Percentiles rank a stretch among this genome's conserved stretches.
These are phyloP conservation scores for Aspergillus taichungensis DNA, from an alignment of 495 filamentous ascomycete species.

Conservation along the genomic window DNA sequence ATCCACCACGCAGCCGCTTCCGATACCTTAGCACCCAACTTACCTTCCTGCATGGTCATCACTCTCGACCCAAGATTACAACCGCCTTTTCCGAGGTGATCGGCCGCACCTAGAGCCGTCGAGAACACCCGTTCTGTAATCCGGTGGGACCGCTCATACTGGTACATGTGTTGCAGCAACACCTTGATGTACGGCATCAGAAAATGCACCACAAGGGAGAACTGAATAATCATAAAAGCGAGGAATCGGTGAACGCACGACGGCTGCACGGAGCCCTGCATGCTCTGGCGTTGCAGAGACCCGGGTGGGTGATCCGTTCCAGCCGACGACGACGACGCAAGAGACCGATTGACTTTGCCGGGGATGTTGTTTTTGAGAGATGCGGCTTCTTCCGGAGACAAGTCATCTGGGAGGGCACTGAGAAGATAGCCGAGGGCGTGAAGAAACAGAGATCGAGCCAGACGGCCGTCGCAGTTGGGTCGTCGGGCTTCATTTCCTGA, in stretches of 20 bases:
- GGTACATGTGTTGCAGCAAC: conserved; percentile 42
- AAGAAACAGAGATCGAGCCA: conserved; percentile 59
- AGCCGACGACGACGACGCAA: conserved; percentile 20
- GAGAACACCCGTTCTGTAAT: conserved; percentile 48
- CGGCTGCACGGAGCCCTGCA: conserved; percentile 2
- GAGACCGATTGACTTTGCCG: conserved; percentile 14
- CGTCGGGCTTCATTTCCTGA: conserved; percentile 33
- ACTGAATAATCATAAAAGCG: conserved; percentile 44
- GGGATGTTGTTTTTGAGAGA: conserved; percentile 25
- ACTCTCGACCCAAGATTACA: conserved; percentile 41
- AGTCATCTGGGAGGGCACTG: conserved; percentile 51
- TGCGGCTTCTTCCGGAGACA: conserved; percentile 33
- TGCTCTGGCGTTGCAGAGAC: not conserved
- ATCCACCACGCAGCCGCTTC: conserved; percentile 47
- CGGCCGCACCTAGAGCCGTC: conserved; percentile 39
- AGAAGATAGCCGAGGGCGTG: conserved; percentile 58
- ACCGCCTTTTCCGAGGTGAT: conserved; percentile 43
- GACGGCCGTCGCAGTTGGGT: conserved; percentile 23
- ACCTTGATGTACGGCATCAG: conserved; percentile 50
- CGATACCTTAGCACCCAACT: conserved; percentile 41
- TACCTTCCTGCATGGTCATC: conserved; percentile 47
- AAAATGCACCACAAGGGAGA: conserved; percentile 49
- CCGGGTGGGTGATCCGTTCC: conserved; percentile 3
- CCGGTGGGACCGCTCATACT: conserved; percentile 56
- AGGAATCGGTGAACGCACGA: conserved; percentile 52